Evolutionary conservation across 495 filamentous ascomycete genomes (phyloP).

Genomic region (Podospora tetraspora): DNA sequence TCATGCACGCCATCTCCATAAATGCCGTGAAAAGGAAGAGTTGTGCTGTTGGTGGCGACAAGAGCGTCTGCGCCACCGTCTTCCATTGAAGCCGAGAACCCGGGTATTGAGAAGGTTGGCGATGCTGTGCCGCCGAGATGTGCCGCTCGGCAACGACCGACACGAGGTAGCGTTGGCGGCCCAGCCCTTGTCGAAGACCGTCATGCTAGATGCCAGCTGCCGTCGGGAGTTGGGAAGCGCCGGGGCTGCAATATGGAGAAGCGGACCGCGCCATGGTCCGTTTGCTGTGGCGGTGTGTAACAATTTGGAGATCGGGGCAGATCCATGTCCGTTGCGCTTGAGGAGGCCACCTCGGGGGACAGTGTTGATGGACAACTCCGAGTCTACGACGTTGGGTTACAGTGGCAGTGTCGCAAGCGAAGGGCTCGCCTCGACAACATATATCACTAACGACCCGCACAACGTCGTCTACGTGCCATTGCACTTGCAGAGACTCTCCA

Average conservation of each 20-base stretch:
- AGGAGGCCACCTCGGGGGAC: neutral
- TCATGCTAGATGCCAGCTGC: neutral
- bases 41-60: neutral
- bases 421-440: neutral
- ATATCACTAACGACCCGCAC: neutral
- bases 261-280: neutral
- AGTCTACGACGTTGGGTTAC: neutral
- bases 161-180: neutral
- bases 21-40: neutral
- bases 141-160: neutral
- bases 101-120: neutral
- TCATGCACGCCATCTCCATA: neutral
- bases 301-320: neutral
- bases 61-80: neutral
- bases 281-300: neutral
- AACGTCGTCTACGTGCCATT: neutral
- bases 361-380: neutral
- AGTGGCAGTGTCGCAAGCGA: neutral
- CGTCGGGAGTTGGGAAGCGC: neutral
- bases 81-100: neutral
- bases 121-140: neutral
- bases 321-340: neutral
- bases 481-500: neutral
- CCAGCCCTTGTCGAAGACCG: neutral
- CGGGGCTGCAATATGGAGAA: neutral